Percentiles rank a stretch among this genome's conserved stretches.
Conservation (phyloP, 306 rosid species). For the Lagenaria siceraria region DNA sequence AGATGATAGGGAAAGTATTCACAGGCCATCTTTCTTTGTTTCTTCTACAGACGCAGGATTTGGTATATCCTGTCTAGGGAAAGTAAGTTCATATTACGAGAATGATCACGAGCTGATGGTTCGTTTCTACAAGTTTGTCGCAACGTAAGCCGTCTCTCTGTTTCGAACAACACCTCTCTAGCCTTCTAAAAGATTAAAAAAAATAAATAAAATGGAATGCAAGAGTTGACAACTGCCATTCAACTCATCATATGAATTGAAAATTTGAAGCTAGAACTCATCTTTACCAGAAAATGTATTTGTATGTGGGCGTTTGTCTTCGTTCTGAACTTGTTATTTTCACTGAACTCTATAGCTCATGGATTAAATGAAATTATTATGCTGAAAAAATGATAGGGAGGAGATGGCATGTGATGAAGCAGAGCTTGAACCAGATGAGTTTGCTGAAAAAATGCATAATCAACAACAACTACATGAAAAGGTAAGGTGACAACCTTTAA, state of each 20-base stretch:
- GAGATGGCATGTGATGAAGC: constrained; percentile 92
- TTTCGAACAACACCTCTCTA: not conserved
- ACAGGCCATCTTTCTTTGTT: no score
- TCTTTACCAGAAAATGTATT: not conserved
- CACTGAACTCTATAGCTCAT: not conserved
- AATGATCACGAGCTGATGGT: constrained; percentile 65
- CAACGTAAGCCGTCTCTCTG: constrained; percentile 29
- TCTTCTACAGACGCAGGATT: constrained; percentile 51
- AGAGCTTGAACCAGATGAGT: constrained; percentile 61
- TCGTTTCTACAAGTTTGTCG: constrained; percentile 51
- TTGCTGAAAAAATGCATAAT: constrained; percentile 36
- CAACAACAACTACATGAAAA: constrained; percentile 45
- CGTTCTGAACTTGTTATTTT: not conserved
- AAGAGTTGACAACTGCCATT: not conserved
- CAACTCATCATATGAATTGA: not conserved
- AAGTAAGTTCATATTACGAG: constrained; percentile 47
- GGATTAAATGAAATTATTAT: not conserved
- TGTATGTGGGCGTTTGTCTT: not conserved
- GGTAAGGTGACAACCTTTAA: constrained; percentile 22
- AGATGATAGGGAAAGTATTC: no score
- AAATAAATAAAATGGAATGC: not conserved
- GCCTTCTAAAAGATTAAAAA: not conserved
- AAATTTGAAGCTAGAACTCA: not conserved
- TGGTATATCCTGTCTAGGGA: constrained; percentile 64
- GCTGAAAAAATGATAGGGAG: constrained; percentile 39